Percentiles rank a stretch among this genome's conserved stretches.
Evolutionary conservation across 805 yeast genomes (phyloP).

Genomic region (Pichia pseudocactophila): DNA sequence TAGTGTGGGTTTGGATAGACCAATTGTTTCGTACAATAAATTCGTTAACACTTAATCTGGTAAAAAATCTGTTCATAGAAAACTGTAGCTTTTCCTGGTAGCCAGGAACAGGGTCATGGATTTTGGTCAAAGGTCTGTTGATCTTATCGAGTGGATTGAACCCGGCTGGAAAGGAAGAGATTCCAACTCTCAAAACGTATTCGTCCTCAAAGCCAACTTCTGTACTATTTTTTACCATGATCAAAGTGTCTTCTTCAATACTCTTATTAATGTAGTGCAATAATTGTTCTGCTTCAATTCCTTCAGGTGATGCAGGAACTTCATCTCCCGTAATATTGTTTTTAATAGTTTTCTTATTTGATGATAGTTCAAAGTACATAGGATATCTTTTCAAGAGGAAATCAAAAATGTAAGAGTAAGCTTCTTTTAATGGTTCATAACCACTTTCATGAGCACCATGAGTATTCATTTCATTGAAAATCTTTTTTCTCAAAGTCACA

Average conservation of each 20-base stretch:
- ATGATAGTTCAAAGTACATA: slow-evolving; percentile 32
- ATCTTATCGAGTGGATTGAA: slow-evolving; percentile 53
- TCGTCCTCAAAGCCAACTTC: slow-evolving; percentile 36
- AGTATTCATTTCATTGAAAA: slow-evolving; percentile 3
- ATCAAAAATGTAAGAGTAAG: slow-evolving; percentile 12
- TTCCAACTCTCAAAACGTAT: slow-evolving; percentile 47
- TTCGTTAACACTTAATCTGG: slow-evolving; percentile 42
- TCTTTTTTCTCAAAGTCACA: slow-evolving; percentile 31
- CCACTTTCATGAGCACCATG: slow-evolving; percentile 22
- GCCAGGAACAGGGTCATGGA: slow-evolving; percentile 69
- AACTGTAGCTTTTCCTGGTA: slow-evolving; percentile 45
- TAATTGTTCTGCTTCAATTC: slow-evolving; percentile 11
- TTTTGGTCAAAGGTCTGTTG: slow-evolving; percentile 44
- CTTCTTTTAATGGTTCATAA: slow-evolving; percentile 35
- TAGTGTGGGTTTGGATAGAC: slow-evolving; percentile 56
- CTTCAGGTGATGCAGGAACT: slow-evolving; percentile 26
- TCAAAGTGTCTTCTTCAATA: slow-evolving; percentile 56
- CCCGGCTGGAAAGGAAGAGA: slow-evolving; percentile 63
- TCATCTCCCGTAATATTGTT: slow-evolving; percentile 35
- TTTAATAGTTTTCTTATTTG: slow-evolving; percentile 17
- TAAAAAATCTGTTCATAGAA: slow-evolving; percentile 63
- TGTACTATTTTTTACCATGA: slow-evolving; percentile 36
- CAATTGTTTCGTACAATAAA: slow-evolving; percentile 61
- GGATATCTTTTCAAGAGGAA: slow-evolving; percentile 45
- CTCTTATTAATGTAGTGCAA: slow-evolving; percentile 18